Evolutionary conservation across 805 yeast genomes (phyloP).

Genomic region (Hanseniaspora jakobsenii): DNA sequence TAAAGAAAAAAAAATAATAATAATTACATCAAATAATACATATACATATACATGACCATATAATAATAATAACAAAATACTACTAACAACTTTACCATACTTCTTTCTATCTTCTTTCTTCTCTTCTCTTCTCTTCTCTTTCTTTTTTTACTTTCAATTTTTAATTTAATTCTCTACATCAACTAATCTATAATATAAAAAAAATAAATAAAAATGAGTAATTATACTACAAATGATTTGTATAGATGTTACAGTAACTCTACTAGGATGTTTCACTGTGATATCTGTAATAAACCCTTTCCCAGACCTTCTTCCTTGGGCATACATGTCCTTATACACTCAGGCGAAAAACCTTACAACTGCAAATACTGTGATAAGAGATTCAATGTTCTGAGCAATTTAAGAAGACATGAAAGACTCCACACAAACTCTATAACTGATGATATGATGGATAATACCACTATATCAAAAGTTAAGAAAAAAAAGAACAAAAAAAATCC

Average conservation of each 20-base stretch:
- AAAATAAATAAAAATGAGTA: background rate
- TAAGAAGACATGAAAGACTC: conserved; percentile 25
- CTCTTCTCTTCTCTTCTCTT: too few relatives aligned
- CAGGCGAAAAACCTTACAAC: conserved; percentile 80
- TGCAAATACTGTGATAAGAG: conserved; percentile 60
- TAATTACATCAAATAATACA: too few relatives aligned
- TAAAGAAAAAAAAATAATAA: too few relatives aligned
- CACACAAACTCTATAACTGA: too few relatives aligned
- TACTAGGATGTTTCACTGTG: conserved; percentile 32
- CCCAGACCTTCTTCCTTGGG: conserved; percentile 79
- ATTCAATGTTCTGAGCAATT: conserved; percentile 34
- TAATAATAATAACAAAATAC: too few relatives aligned
- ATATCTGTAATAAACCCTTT: conserved; percentile 63
- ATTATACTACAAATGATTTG: background rate
- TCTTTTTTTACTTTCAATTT: too few relatives aligned
- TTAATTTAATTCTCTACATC: background rate
- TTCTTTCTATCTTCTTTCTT: too few relatives aligned
- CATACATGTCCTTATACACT: conserved; percentile 71
- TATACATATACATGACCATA: too few relatives aligned
- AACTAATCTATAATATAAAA: too few relatives aligned
- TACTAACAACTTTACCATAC: too few relatives aligned
- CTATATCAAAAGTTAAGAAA: background rate
- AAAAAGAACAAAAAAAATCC: too few relatives aligned
- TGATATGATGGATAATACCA: too few relatives aligned
- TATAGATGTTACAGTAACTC: conserved; percentile 4